Evolutionary conservation across 2,329 filamentous ascomycete genomes (phyloP), one percentile per base, ranked within the genome.

Genomic region (Metarhizium sp.): DNA sequence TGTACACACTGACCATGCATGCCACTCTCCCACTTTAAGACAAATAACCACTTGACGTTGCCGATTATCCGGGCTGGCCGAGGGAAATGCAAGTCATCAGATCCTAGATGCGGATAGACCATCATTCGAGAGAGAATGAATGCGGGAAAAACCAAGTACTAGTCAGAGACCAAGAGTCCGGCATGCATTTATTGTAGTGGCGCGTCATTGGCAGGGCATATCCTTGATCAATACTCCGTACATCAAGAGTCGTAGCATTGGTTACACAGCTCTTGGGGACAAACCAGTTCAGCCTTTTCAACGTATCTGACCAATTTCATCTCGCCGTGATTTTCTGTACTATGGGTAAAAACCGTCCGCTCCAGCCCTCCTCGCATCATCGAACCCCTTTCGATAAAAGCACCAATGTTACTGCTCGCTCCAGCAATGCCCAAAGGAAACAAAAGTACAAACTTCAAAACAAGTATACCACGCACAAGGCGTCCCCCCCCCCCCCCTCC

Each of bases 281-380:
- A 11, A 20, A 43, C 32, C 10, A 34, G 32, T 34, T 34, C 32
- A 11, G 7, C 34, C 40, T 34, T 6, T 29, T 38, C 50, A 51
- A 34, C 34, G 36, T 30, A 43, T 40, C 5, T 53, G 51, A 51
- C 54, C 55, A 51, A 56, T 53, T 56, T 56, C 53, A 48, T 48
- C 51, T 48, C 45, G 20, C 30, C 45, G 29, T 46, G 2, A 30
- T 48, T 20, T 48, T 48, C 11, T 48, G 10, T 48, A 48, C 45
- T 48, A 30, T 30, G 45, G 42, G 45, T 48, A 18, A 29, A 48
- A 48, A 48, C 6, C n/a, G 43, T 46, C 43, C 43, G 43, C 43
- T 10, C 45, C 25, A 30, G 13, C 20, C 25, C 45, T 30, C 25
- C 45, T 48, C 45, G 30, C 45, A 48, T 48, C 45, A 16, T 16